Conservation (phyloP, 208 protist species). For the Phytomonas francai region DNA sequence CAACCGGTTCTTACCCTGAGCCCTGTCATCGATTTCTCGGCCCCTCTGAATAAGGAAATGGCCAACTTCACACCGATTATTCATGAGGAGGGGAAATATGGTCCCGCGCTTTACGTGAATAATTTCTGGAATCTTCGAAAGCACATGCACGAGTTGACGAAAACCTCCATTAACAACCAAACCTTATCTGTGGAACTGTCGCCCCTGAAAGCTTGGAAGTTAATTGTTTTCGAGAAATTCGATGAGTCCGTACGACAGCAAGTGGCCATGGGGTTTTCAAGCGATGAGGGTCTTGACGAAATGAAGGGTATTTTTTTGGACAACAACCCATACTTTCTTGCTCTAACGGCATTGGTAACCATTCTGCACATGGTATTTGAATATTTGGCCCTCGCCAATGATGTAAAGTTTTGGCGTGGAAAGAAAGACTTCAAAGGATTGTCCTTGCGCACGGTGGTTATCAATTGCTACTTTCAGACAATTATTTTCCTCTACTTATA, state of each 20-base stretch:
- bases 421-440: slow-evolving; percentile 94
- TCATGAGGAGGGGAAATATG: slow-evolving; percentile 39
- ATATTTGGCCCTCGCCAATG: slow-evolving; percentile 98
- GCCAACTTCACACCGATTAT: slow-evolving; percentile 31
- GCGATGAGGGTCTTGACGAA: slow-evolving; percentile 50
- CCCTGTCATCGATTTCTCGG: slow-evolving; percentile 63
- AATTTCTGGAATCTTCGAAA: slow-evolving; percentile 92
- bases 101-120: slow-evolving; percentile 89
- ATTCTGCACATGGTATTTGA: slow-evolving; percentile 97
- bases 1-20: slow-evolving; percentile 59
- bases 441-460: slow-evolving; percentile 91
- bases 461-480: slow-evolving; percentile 91
- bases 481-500: slow-evolving; percentile 98
- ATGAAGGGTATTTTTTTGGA: slow-evolving; percentile 94
- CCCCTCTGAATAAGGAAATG: slow-evolving; percentile 36
- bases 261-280: slow-evolving; percentile 44
- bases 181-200: slow-evolving; percentile 44
- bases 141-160: slow-evolving; percentile 40
- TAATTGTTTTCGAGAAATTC: slow-evolving; percentile 72
- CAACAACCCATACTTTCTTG: slow-evolving; percentile 93
- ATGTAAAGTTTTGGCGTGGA: slow-evolving; percentile 80
- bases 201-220: slow-evolving; percentile 53
- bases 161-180: not conserved
- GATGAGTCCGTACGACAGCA: slow-evolving; percentile 75
- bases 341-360: slow-evolving; percentile 91